Evolutionary conservation across 2,329 filamentous ascomycete genomes (phyloP).

Genomic region (Claviceps capensis): DNA sequence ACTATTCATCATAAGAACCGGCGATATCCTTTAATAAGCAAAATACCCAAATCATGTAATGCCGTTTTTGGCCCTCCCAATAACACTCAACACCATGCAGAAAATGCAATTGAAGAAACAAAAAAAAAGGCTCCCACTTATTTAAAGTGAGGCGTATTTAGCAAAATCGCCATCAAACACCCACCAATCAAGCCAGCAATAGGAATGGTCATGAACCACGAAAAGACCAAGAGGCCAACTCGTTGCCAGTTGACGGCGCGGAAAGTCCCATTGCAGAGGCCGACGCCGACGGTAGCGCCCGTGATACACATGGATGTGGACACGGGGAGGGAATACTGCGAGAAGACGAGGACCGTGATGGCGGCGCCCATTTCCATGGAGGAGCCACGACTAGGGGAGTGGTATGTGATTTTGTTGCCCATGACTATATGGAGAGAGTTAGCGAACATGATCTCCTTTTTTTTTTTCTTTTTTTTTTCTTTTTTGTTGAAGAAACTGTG

Average conservation of each 20-base stretch:
- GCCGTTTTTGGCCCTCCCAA: too few species aligned
- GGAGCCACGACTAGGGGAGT: slow-evolving; percentile 41
- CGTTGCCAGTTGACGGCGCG: slow-evolving; percentile 67
- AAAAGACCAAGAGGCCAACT: slow-evolving; percentile 51
- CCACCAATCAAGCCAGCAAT: slow-evolving; percentile 28
- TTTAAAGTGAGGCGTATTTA: slow-evolving; percentile 26
- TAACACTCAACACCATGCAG: neutral
- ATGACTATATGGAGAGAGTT: slow-evolving; percentile 40
- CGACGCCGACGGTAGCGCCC: slow-evolving; percentile 64
- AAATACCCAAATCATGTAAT: too few species aligned
- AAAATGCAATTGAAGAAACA: neutral
- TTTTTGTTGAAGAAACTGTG: too few species aligned
- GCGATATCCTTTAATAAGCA: too few species aligned
- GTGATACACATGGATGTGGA: slow-evolving; percentile 73
- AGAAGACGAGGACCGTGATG: slow-evolving; percentile 63
- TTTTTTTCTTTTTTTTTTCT: neutral
- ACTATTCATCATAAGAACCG: too few species aligned
- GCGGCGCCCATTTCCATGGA: slow-evolving; percentile 74
- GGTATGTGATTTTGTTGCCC: slow-evolving; percentile 70
- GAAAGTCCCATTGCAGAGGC: slow-evolving; percentile 58
- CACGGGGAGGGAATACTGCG: slow-evolving; percentile 60
- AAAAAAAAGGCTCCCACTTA: neutral
- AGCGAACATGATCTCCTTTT: neutral
- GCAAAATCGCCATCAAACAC: slow-evolving; percentile 24
- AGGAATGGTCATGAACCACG: slow-evolving; percentile 39